phyloP scores from a whole-genome alignment of 2,329 filamentous ascomycete genomes.

The Fusarium sp. region DNA sequence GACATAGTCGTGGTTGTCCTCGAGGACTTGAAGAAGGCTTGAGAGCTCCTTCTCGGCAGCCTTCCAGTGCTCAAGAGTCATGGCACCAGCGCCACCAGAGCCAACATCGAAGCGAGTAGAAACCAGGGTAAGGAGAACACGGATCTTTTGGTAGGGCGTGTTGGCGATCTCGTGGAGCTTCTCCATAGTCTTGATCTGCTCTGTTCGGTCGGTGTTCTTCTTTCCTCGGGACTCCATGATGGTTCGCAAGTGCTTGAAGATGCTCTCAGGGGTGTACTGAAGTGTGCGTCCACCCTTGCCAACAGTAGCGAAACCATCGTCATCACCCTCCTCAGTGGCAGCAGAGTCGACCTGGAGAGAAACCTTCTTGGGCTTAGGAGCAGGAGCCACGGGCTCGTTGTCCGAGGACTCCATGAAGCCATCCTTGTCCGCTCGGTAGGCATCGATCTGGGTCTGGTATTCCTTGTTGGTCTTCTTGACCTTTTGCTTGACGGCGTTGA shows the following conservation, averaged over 20 bases:
- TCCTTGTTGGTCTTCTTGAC: conserved; percentile 99
- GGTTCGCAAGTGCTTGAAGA: conserved; percentile 93
- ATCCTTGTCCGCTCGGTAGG: conserved; percentile 87
- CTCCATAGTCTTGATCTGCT: conserved; percentile 98
- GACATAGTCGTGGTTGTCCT: conserved; percentile 81
- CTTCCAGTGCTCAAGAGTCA: conserved; percentile 98
- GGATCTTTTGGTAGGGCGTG: conserved; percentile 93
- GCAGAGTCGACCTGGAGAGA: conserved; percentile 59
- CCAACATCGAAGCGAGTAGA: conserved; percentile 95
- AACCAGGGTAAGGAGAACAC: conserved; percentile 89
- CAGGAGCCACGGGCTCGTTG: conserved; percentile 68
- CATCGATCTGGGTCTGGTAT: conserved; percentile 86
- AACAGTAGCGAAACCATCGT: conserved; percentile 90
- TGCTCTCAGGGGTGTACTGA: conserved; percentile 95
- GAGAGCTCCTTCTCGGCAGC: conserved; percentile 88
- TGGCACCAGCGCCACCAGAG: conserved; percentile 79
- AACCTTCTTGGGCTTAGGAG: conserved; percentile 59
- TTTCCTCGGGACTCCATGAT: conserved; percentile 97
- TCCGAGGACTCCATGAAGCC: conserved; percentile 88
- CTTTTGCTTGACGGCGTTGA: conserved; percentile 97
- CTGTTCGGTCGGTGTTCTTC: conserved; percentile 95
- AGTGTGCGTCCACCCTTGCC: conserved; percentile 89
- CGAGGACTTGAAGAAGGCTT: conserved; percentile 80
- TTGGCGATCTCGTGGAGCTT: conserved; percentile 89
- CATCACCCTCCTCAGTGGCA: conserved; percentile 69